These are phyloP conservation scores for Saccharomycopsis fermentans DNA, from an alignment of 805 yeast genomes.

Conservation along the genomic window DNA sequence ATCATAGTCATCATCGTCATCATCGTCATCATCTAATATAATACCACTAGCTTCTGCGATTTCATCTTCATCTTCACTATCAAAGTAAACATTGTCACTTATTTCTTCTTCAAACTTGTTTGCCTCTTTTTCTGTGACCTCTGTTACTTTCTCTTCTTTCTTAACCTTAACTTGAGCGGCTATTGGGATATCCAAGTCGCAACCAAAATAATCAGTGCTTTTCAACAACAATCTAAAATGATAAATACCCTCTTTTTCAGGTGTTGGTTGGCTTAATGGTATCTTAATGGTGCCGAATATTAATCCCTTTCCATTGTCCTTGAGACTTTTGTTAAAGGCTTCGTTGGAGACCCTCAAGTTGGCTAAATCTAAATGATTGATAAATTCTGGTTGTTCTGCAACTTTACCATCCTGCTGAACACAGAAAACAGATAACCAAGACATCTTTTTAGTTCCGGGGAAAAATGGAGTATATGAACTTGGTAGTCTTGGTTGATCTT, in stretches of 20 bases:
- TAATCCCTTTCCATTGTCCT: slow-evolving; percentile 28
- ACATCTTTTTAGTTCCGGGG: slow-evolving; percentile 42
- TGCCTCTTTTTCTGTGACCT: slow-evolving; percentile 52
- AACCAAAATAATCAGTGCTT: slow-evolving; percentile 71
- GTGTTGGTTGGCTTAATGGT: slow-evolving; percentile 66
- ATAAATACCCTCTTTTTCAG: slow-evolving; percentile 53
- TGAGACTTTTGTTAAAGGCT: slow-evolving; percentile 28
- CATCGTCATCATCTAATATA: slow-evolving; percentile 29
- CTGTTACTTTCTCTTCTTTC: slow-evolving; percentile 34
- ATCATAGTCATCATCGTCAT: slow-evolving; percentile 31
- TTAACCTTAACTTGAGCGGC: slow-evolving; percentile 45
- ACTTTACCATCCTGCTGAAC: slow-evolving; percentile 74
- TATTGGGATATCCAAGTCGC: slow-evolving; percentile 65
- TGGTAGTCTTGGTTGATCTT: slow-evolving; percentile 61
- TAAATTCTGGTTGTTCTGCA: slow-evolving; percentile 51
- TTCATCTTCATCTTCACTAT: slow-evolving; percentile 32
- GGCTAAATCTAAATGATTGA: slow-evolving; percentile 42
- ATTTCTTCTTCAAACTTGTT: slow-evolving; percentile 18
- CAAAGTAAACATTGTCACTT: slow-evolving; percentile 30
- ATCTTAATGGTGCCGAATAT: slow-evolving; percentile 66
- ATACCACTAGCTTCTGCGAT: slow-evolving; percentile 19
- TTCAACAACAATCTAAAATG: slow-evolving; percentile 63
- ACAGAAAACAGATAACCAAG: slow-evolving; percentile 62
- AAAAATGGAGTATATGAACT: slow-evolving; percentile 62
- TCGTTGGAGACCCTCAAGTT: slow-evolving; percentile 47